Evolutionary conservation across 2,329 filamentous ascomycete species (phyloP).

Genomic region (Nothophaeocryptopus gaeumannii): DNA sequence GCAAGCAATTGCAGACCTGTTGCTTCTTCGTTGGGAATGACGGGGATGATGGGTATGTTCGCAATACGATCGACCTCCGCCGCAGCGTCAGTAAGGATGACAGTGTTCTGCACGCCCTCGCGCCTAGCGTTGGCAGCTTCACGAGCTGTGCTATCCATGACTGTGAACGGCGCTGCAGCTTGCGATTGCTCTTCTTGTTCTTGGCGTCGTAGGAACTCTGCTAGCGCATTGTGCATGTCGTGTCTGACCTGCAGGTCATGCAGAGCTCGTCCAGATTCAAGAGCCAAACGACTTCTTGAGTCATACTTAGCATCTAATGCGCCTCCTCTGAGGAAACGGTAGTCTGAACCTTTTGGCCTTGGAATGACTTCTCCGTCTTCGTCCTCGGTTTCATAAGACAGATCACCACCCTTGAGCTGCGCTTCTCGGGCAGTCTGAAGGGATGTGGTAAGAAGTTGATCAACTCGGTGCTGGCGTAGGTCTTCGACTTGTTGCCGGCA

Average conservation of each 20-base stretch:
- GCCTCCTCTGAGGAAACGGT: slow-evolving; percentile 25
- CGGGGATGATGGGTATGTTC: slow-evolving; percentile 18
- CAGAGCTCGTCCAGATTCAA: slow-evolving; percentile 27
- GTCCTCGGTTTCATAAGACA: slow-evolving; percentile 31
- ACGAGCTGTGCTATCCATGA: slow-evolving; percentile 41
- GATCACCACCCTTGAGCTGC: slow-evolving; percentile 11
- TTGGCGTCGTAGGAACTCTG: slow-evolving; percentile 23
- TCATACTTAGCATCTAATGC: slow-evolving; percentile 29
- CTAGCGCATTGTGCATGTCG: slow-evolving; percentile 27
- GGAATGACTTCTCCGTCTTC: slow-evolving; percentile 37
- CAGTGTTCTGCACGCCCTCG: slow-evolving; percentile 34
- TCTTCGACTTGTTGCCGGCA: slow-evolving; percentile 35
- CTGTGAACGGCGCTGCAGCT: slow-evolving; percentile 37
- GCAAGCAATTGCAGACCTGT: slow-evolving; percentile 36
- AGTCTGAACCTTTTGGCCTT: slow-evolving; percentile 37
- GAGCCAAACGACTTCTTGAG: slow-evolving; percentile 28
- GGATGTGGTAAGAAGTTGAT: slow-evolving; percentile 31
- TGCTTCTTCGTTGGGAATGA: slow-evolving; percentile 43
- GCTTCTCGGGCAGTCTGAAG: slow-evolving; percentile 27
- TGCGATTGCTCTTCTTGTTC: slow-evolving; percentile 29
- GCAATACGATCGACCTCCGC: slow-evolving; percentile 30
- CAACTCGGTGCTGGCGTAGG: slow-evolving; percentile 28
- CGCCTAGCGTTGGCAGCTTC: slow-evolving; percentile 40
- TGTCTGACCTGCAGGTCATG: slow-evolving; percentile 25
- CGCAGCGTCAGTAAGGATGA: slow-evolving; percentile 38